These are phyloP conservation scores for Rhodotorula taiwanensis DNA, from an alignment of 768 basidiomycete genomes.

Conservation along the genomic window DNA sequence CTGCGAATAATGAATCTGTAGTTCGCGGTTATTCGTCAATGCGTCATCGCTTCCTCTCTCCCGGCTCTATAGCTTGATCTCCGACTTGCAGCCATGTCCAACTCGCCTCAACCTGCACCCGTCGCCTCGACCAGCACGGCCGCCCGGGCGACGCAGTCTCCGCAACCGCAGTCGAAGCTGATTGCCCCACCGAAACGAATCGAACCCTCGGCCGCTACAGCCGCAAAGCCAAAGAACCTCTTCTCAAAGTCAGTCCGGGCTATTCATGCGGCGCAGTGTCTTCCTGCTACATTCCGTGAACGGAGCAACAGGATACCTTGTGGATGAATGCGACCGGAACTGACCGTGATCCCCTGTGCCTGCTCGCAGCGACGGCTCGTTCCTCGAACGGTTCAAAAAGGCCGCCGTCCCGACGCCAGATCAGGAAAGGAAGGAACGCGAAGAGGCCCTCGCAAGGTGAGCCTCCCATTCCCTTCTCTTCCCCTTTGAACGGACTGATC, in stretches of 20 bases:
- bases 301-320: too few species aligned
- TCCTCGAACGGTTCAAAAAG: constrained; percentile 29
- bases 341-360: not conserved
- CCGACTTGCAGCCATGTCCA: not conserved
- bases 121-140: not conserved
- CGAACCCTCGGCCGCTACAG: too few species aligned
- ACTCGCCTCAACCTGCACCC: constrained; percentile 10
- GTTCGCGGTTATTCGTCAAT: too few species aligned
- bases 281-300: too few species aligned
- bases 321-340: too few species aligned
- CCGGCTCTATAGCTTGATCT: not conserved
- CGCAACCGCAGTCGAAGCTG: not conserved
- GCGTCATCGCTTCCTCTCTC: too few species aligned
- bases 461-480: not conserved
- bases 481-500: too few species aligned
- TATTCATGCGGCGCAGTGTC: too few species aligned
- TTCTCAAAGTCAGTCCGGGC: constrained; percentile 18
- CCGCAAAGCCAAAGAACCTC: constrained; percentile 20
- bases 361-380: constrained; percentile 25
- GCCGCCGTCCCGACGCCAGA: not conserved
- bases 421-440: constrained; percentile 20
- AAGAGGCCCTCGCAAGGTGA: constrained; percentile 26
- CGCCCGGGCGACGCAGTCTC: too few species aligned
- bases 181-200: not conserved
- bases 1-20: too few species aligned